These are phyloP conservation scores for Helminthosporium solani DNA, from an alignment of 2,329 filamentous ascomycete genomes.

Conservation along the genomic window DNA sequence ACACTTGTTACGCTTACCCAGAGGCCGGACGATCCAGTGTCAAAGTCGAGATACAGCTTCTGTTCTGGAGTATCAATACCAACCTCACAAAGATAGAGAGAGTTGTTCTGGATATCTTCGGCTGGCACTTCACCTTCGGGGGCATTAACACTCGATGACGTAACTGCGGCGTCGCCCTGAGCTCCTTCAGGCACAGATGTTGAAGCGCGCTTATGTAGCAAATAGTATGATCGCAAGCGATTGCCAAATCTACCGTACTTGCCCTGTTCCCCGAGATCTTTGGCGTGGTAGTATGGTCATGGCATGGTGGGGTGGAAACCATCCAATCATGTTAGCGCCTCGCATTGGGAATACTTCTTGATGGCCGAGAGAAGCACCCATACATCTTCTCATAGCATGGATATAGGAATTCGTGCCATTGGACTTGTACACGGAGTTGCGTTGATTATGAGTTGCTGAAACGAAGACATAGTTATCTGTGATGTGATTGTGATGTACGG, in stretches of 20 bases:
- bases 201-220: slow-evolving; percentile 16
- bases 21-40: slow-evolving; percentile 68
- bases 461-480: slow-evolving; percentile 19
- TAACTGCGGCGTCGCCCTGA: slow-evolving; percentile 2
- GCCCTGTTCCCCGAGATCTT: slow-evolving; percentile 19
- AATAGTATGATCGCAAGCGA: slow-evolving; percentile 23
- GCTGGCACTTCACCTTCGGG: slow-evolving; percentile 19
- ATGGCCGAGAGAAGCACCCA: neutral
- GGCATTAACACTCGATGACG: neutral
- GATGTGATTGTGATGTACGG: no score
- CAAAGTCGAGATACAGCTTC: slow-evolving; percentile 63
- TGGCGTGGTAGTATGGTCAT: slow-evolving; percentile 25
- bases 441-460: slow-evolving; percentile 20
- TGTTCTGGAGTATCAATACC: slow-evolving; percentile 60
- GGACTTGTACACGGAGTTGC: slow-evolving; percentile 19
- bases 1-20: slow-evolving; percentile 39
- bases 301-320: slow-evolving; percentile 28
- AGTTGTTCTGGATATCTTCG: slow-evolving; percentile 27
- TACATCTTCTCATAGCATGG: slow-evolving; percentile 23
- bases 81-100: slow-evolving; percentile 53
- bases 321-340: slow-evolving; percentile 10
- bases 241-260: slow-evolving; percentile 24
- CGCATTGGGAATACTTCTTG: neutral
- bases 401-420: slow-evolving; percentile 19
- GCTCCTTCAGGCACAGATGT: slow-evolving; percentile 1